Evolutionary conservation across 345 rosid genomes (phyloP).

Genomic region (Citrus cavaleriei): DNA sequence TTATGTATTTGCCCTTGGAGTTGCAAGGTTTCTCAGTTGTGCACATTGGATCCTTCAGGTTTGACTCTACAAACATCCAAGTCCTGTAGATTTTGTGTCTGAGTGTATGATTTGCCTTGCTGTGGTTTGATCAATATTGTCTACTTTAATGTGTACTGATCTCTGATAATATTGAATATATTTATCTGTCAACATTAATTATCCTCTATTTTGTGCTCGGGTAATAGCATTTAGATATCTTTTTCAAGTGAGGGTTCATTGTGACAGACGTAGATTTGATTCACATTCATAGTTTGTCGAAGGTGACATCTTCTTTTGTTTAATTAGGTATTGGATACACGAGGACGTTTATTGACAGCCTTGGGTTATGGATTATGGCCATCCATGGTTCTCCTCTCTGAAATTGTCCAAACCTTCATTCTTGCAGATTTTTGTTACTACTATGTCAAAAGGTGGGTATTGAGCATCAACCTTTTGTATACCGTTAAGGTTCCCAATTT

Average conservation of each 20-base stretch:
- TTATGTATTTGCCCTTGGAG: conserved; percentile 85
- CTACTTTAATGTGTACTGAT: background rate
- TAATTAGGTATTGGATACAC: conserved; percentile 73
- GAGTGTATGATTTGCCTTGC: background rate
- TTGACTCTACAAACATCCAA: conserved; percentile 1
- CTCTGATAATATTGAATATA: background rate
- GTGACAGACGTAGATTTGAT: background rate
- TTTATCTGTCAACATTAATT: background rate
- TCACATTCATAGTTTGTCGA: background rate
- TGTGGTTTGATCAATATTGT: background rate
- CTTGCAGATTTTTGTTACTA: conserved; percentile 92
- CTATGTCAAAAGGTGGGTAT: conserved; percentile 64
- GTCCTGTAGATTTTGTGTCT: background rate
- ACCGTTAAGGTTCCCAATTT: background rate
- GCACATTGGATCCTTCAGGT: conserved; percentile 98
- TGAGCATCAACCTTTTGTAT: background rate
- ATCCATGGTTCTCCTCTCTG: conserved; percentile 75
- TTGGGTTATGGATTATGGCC: conserved; percentile 94
- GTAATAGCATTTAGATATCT: background rate
- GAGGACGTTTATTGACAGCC: conserved; percentile 68
- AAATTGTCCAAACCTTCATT: conserved; percentile 84
- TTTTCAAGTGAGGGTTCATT: background rate
- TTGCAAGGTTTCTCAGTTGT: conserved; percentile 89
- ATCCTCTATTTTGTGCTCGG: background rate
- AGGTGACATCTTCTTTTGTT: background rate